Evolutionary conservation across 140 eudicot species (phyloP), one percentile per base, ranked within the genome.

Genomic region (Ambrosia hybrid): DNA sequence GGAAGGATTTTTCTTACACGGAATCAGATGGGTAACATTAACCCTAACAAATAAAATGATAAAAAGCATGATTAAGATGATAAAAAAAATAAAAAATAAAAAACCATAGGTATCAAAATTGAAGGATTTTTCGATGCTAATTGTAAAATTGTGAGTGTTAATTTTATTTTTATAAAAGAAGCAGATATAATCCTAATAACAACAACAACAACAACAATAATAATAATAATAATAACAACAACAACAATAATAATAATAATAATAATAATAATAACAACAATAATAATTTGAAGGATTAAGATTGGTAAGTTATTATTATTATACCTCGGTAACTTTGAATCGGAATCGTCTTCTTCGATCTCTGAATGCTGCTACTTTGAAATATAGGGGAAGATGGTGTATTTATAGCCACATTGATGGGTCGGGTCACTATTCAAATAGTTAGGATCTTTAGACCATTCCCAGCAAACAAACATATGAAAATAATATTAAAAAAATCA

Each of bases 301-400:
- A 57, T 1, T 17, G 11, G 62, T 12, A 37, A 5, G 4, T 13
- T 13, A n/a, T 21, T 21, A 21, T 21, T 21, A 21, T 6, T 14
- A 9, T 64, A 64, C 69, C 69, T 64, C 33, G 33, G 14, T 12
- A 15, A 37, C 52, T 39, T 63, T 63, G 68, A 63, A 37, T 39
- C 5, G 2, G 33, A 63, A 63, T 39, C 52, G 39, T 64, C 33
- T 16, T 64, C 69, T 64, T 64, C 69, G 69, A 64, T 38, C 69
- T 64, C 10, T 13, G 5, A 10, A n/a, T 37, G 34, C 67, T 64
- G 34, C 38, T 38, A 64, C 14, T 64, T 38, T 64, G 69, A 64
- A 62, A 64, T 14, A 15, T 64, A 39, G 51, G 69, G 33, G 13
- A 64, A 64, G 48, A 64, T 39, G 13, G 6, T 14, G 69, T 14